phyloP scores from a whole-genome alignment of 179 eudicot genomes.

The Monotropa hypopitys region DNA sequence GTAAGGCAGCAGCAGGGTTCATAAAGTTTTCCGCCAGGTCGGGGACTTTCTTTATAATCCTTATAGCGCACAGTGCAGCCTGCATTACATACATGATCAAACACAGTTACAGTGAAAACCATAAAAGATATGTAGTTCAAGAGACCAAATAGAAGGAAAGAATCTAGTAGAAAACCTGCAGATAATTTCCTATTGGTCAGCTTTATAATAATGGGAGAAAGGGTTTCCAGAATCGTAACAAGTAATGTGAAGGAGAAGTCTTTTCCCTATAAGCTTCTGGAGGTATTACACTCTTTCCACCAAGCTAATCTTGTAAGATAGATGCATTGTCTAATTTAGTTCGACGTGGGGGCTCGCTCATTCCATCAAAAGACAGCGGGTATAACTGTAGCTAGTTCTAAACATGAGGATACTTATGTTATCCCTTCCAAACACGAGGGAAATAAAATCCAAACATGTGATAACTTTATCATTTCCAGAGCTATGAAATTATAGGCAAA shows the following conservation, averaged over 20 bases:
- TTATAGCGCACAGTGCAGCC: conserved; percentile 90
- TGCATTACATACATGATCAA: conserved; percentile 26
- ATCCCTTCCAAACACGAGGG: not conserved
- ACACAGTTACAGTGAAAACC: not conserved
- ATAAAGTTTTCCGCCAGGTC: conserved; percentile 93
- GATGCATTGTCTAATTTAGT: not conserved
- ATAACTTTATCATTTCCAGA: not conserved
- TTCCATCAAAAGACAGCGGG: not conserved
- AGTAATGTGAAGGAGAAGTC: not conserved
- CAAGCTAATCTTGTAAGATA: not conserved
- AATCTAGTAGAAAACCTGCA: not conserved
- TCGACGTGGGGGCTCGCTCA: no score
- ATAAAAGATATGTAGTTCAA: not conserved
- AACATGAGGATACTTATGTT: not conserved
- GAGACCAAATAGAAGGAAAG: not conserved
- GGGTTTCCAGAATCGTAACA: not conserved
- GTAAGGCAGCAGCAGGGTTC: conserved; percentile 67
- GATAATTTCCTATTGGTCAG: not conserved
- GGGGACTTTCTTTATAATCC: conserved; percentile 94
- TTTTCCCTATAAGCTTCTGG: not conserved
- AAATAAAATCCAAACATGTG: not conserved
- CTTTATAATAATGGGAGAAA: not conserved
- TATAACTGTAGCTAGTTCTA: not conserved
- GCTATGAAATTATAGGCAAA: not conserved
- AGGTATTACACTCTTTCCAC: not conserved